Percentiles rank a stretch among this genome's conserved stretches.
These are phyloP conservation scores for Fusarium newnesense DNA, from an alignment of 2,329 filamentous ascomycete genomes.

Conservation along the genomic window DNA sequence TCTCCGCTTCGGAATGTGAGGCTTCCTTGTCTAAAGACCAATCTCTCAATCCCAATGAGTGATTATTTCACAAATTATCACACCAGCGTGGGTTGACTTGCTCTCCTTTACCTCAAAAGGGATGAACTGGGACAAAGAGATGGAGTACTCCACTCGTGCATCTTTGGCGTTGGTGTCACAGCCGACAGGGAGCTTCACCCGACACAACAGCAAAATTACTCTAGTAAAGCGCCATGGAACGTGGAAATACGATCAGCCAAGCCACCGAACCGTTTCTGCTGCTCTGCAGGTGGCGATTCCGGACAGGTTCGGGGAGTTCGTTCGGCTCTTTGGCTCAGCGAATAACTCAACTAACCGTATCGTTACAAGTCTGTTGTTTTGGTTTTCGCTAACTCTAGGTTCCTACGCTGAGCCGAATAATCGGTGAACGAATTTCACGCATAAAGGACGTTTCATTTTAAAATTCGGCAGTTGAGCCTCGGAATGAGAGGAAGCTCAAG, in stretches of 20 bases:
- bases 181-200: conserved; percentile 2
- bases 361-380: conserved; percentile 3
- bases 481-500: neutral
- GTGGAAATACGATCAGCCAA: conserved; percentile 11
- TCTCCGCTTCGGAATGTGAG: conserved; percentile 15
- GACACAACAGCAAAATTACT: conserved; percentile 4
- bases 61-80: conserved; percentile 19
- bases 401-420: conserved; percentile 1
- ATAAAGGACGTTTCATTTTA: neutral
- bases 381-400: conserved; percentile 8
- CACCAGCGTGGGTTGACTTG: conserved; percentile 9
- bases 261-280: neutral
- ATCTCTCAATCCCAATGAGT: conserved; percentile 20
- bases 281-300: conserved; percentile 10
- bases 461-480: neutral
- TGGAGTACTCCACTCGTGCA: conserved; percentile 12
- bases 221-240: conserved; percentile 12
- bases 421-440: conserved; percentile 29
- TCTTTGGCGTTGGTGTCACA: conserved; percentile 9
- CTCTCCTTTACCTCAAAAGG: conserved; percentile 12
- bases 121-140: conserved; percentile 8
- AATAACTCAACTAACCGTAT: conserved; percentile 25
- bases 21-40: neutral
- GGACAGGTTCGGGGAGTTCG: conserved; percentile 35
- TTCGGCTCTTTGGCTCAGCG: neutral